Base-by-base conservation (phyloP, 2,329 filamentous ascomycete genomes). In the Monosporascus ibericus region DNA sequence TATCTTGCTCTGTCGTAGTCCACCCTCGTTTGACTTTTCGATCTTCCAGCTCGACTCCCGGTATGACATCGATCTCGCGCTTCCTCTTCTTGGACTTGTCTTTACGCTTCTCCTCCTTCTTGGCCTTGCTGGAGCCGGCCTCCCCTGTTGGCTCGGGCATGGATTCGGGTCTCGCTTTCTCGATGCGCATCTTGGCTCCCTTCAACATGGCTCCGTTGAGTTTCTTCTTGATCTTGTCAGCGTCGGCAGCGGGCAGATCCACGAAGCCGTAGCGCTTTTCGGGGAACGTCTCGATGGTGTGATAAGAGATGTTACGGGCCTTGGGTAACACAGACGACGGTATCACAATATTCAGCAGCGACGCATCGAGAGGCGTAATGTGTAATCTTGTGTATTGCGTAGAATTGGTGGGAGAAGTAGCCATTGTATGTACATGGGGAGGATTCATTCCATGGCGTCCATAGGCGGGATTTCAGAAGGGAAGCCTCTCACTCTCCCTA, bases 221-320 rank as follows among this genome's bases (percentile, higher is more conserved):
- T 73, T 94, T 97, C 73, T 87, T 92, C 73, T 86, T 90, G 50
- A 97, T 72, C 70, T 91, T 95, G n/a, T 92, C 87, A 9, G 92
- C 94, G 59, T 95, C 91, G 70, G 83, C 81, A 3, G 68, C 72
- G 0, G 92, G 92, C 38, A 99, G 72, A 47, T 95, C 91, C 54
- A 97, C 77, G 72, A 88, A 99, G 52, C 92, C 94, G 82, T 90
- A 99, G 50, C 82, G 86, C 66, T 84, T 87, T 59, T 99, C 94
- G 15, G 92, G 92, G 58, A 95, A 96, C 1, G 92, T 92, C 65
- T 90, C 82, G 59, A 96, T 73, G 5, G 77, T 76, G 70, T 97
- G 92, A 72, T 87, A 96, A n/a, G 92, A 96, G 49, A 96, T 81
- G 66, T 91, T 89, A 55, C 84, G 83, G 20, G 89, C 90, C 46